A percentile compares a stretch with the other conserved stretches of the same genome.
phyloP scores from a whole-genome alignment of 805 yeast species.

The Saccharomycopsis sp. region DNA sequence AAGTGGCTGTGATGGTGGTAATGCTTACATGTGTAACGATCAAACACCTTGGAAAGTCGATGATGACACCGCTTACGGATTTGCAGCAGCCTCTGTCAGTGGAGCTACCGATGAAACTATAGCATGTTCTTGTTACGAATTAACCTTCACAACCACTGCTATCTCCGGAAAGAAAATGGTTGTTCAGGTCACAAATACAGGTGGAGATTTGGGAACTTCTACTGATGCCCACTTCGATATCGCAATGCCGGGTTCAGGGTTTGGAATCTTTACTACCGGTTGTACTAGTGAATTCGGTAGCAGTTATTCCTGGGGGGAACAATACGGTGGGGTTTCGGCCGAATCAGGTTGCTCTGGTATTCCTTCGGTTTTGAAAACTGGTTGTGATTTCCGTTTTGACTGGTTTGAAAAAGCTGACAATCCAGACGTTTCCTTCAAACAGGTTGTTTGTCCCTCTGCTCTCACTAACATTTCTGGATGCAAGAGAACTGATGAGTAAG shows the following conservation, averaged over 20 bases:
- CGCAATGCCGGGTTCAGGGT: constrained; percentile 15
- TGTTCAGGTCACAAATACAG: constrained; percentile 17
- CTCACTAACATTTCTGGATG: constrained; percentile 14
- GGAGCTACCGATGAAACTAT: constrained; percentile 7
- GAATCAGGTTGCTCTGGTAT: constrained; percentile 11
- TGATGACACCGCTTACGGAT: constrained; percentile 12
- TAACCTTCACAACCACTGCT: constrained; percentile 8
- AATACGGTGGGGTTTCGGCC: constrained; percentile 13
- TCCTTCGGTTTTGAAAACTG: constrained; percentile 10
- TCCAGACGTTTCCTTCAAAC: constrained; percentile 11
- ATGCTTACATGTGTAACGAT: constrained; percentile 17
- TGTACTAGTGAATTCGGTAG: constrained; percentile 8
- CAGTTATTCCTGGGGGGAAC: constrained; percentile 10
- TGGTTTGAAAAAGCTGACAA: constrained; percentile 15
- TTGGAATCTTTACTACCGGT: constrained; percentile 10
- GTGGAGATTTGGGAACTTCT: constrained; percentile 2
- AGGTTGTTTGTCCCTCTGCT: constrained; percentile 17
- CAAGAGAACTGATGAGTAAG: constrained; percentile 9
- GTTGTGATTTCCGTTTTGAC: constrained; percentile 16
- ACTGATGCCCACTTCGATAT: constrained; percentile 10
- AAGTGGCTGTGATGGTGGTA: constrained; percentile 16
- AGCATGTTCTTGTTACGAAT: constrained; percentile 12
- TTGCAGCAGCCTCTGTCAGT: constrained; percentile 6
- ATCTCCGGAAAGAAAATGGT: constrained; percentile 13
- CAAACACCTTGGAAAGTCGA: constrained; percentile 12